Base-by-base conservation (phyloP, 192 early-diverging fungal genomes). In the Backusella luteola region DNA sequence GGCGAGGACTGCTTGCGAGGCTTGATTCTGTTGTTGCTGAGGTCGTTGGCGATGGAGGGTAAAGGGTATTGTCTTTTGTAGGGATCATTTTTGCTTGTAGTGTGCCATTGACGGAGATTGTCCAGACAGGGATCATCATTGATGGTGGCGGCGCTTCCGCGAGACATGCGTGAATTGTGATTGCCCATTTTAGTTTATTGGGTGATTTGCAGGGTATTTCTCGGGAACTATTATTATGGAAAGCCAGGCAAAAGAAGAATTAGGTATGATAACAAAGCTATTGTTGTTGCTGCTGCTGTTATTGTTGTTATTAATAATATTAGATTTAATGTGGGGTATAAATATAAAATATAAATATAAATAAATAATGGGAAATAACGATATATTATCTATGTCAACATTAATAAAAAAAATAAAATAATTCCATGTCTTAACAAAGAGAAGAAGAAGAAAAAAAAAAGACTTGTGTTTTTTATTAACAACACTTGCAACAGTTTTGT, bases 1-100 rank as follows among this genome's bases (percentile, higher is more conserved):
- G 78, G 78, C 2, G 78, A 68, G 26, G 78, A 79, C 35, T 79
- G 78, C 46, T 79, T 79, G 17, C 78, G 41, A 32, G 73, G 34
- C 46, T 79, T 79, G 46, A 79, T 68, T 1, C 78, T 67, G n/a
- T 70, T 70, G n/a, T 66, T 44, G 3, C 34, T 53, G 26, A 21
- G 21, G 14, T 68, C 38, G 36, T 73, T 29, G 15, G 66, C 26
- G 35, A 67, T 74, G 29, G 52, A 71, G 19, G 76, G 78, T 59
- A 79, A 53, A 6, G 73, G 78, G 23, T 79, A 79, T 44, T 79
- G 78, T 23, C 78, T 73, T 36, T 66, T 44, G 34, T 73, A 79
- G 4, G 66, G 73, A 46, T 75, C 73, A n/a, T 74, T 15, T 38
- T 66, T 39, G 35, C 46, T 38, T 36, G 66, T 66, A 26, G 41